Percentiles rank a stretch among this genome's conserved stretches.
phyloP scores from a whole-genome alignment of 2,329 filamentous ascomycete species.

The Lecanicillium sp. region DNA sequence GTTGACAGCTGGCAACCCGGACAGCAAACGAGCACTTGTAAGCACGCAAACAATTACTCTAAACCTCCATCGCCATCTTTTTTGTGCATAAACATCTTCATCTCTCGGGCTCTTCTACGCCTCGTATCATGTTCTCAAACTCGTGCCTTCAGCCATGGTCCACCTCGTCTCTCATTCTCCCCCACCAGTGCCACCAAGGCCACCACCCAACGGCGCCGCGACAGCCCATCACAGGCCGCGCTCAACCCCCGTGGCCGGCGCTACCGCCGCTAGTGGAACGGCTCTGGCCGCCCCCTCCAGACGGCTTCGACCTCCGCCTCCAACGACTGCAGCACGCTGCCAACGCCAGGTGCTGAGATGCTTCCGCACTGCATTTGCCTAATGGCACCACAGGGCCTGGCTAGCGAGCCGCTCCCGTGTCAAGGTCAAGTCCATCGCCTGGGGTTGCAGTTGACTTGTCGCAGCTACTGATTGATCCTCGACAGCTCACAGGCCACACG shows the following conservation, averaged over 20 bases:
- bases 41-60: too few relatives aligned
- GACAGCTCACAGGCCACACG: too few relatives aligned
- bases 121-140: not conserved
- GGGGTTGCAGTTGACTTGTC: too few relatives aligned
- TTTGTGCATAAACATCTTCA: not conserved
- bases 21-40: too few relatives aligned
- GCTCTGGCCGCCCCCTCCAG: slow-evolving; percentile 16
- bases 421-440: not conserved
- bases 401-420: slow-evolving; percentile 7
- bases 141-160: slow-evolving; percentile 9
- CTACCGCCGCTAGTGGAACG: slow-evolving; percentile 27
- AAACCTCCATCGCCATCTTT: too few relatives aligned
- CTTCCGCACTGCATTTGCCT: slow-evolving; percentile 7
- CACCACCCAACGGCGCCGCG: slow-evolving; percentile 11
- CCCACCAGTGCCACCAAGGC: not conserved
- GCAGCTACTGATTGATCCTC: too few relatives aligned
- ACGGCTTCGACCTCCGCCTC: slow-evolving; percentile 10
- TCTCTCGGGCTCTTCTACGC: not conserved
- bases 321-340: slow-evolving; percentile 11
- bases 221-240: slow-evolving; percentile 27
- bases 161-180: slow-evolving; percentile 1
- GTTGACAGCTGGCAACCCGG: too few relatives aligned
- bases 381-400: slow-evolving; percentile 8
- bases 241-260: slow-evolving; percentile 26
- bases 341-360: slow-evolving; percentile 5